Conservation (phyloP, 257 asterid species). For the Linderniella brevidens region DNA sequence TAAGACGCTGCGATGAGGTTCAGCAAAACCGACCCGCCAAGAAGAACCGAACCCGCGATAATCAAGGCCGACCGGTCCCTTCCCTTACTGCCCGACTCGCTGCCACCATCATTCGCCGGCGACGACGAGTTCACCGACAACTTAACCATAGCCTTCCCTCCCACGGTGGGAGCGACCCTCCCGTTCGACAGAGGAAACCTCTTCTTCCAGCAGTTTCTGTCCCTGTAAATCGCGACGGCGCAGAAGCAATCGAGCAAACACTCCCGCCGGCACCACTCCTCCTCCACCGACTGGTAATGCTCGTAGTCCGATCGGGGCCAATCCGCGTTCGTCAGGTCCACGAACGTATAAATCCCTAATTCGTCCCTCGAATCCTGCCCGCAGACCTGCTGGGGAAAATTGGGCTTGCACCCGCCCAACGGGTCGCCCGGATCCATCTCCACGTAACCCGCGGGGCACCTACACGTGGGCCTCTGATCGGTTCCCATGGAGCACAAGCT, state of each 20-base stretch:
- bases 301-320: constrained; percentile 1
- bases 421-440: neutral
- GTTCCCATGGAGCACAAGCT: neutral
- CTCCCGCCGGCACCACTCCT: constrained; percentile 4
- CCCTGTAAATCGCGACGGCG: constrained; percentile 4
- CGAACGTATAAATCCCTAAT: neutral
- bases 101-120: too few species aligned
- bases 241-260: constrained; percentile 1
- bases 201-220: constrained; percentile 5
- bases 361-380: neutral
- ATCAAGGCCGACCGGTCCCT: too few species aligned
- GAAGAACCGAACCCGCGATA: too few species aligned
- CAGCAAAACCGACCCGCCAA: too few species aligned
- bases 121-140: neutral
- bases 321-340: neutral
- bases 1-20: too few species aligned
- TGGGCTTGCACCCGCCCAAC: neutral
- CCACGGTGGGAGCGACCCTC: neutral
- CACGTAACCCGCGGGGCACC: neutral
- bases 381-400: neutral
- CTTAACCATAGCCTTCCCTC: constrained; percentile 3
- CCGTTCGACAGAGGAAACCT: constrained; percentile 4
- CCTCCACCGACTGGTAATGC: neutral
- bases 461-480: neutral
- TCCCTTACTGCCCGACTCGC: too few species aligned